Evolutionary conservation across 2,329 filamentous ascomycete species (phyloP), one percentile per base, ranked within the genome.

Genomic region (Lasiodiplodia theobromae): DNA sequence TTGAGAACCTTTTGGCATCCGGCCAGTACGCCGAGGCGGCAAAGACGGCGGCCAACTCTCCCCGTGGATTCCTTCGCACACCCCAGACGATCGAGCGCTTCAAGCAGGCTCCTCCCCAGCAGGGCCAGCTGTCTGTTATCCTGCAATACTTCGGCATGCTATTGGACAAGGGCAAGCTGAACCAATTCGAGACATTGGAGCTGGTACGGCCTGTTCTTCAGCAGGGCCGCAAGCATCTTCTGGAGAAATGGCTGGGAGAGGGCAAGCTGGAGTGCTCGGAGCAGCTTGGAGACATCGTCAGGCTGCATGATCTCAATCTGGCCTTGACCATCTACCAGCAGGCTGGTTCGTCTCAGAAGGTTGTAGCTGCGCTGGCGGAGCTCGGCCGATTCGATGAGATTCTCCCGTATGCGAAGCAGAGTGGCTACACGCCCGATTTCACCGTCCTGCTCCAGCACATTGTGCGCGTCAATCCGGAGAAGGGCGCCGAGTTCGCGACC

Each of bases 61-160:
- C 96, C 3, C 90, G 95, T 69, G 96, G 96, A 58, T 99, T 99
- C 85, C 86, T 99, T 67, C 92, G 96, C 73, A 98, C 95, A 2
- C 87, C 93, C 25, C 93, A 97, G 77, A 99, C 96, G 7, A 98
- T 99, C 78, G 94, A 97, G 82, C 91, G 92, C 74, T 96, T 99
- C 84, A 98, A 98, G 88, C 89, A 88, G 68, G 86, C 96, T 18
- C 93, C 93, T 16, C 88, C 90, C 70, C 89, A 92, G 73, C 90
- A 90, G 40, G 93, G 93, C 54, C 92, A 96, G 79, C 93, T 99
- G 83, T 97, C 96, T 1, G 90, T 93, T 74, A 97, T 97, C 69
- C 86, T 99, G 66, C 96, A 98, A 79, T 99, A 99, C 82, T 99
- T 99, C 74, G 96, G 96, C 71, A 94, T 97, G 88, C 86, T 99